Evolutionary conservation across 108 stramenopile species (phyloP).

Genomic region (Fragilaria crotonensis): DNA sequence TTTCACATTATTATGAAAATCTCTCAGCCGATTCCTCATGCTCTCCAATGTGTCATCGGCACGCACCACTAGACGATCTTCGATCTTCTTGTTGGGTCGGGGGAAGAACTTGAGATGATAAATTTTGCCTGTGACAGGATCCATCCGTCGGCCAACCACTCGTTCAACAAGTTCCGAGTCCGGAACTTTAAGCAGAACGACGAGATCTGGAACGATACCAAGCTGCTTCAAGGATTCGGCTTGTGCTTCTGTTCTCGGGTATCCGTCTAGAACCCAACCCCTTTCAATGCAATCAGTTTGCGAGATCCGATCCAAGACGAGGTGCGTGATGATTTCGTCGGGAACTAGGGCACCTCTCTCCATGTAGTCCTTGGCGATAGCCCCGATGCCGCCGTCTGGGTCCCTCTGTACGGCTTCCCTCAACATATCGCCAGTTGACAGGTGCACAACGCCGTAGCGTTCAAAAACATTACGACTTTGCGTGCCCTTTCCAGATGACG

Average conservation of each 20-base stretch:
- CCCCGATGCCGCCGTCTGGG: conserved; percentile 47
- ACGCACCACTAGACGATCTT: conserved; percentile 75
- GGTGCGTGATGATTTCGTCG: conserved; percentile 92
- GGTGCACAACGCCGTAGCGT: conserved; percentile 66
- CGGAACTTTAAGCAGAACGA: conserved; percentile 92
- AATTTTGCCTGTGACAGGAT: conserved; percentile 93
- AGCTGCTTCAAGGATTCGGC: conserved; percentile 79
- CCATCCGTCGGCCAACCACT: conserved; percentile 91
- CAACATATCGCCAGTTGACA: conserved; percentile 88
- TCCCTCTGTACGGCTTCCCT: conserved; percentile 49
- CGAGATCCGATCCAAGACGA: conserved; percentile 82
- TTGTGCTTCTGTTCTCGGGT: conserved; percentile 93
- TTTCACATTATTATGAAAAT: conserved; percentile 85
- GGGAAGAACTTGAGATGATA: conserved; percentile 94
- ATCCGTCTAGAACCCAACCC: conserved; percentile 97
- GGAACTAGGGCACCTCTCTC: conserved; percentile 92
- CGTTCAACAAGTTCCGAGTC: conserved; percentile 90
- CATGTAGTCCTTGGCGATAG: conserved; percentile 81
- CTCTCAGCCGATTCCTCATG: conserved; percentile 80
- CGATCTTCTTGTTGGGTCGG: conserved; percentile 70
- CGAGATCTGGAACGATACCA: conserved; percentile 82
- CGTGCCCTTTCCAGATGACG: conserved; percentile 85
- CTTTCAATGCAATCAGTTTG: conserved; percentile 71
- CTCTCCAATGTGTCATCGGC: conserved; percentile 97
- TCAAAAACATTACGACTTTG: conserved; percentile 76